Evolutionary conservation across 2,329 filamentous ascomycete species (phyloP), one percentile per base, ranked within the genome.

Genomic region (Xylariaceae sp.): DNA sequence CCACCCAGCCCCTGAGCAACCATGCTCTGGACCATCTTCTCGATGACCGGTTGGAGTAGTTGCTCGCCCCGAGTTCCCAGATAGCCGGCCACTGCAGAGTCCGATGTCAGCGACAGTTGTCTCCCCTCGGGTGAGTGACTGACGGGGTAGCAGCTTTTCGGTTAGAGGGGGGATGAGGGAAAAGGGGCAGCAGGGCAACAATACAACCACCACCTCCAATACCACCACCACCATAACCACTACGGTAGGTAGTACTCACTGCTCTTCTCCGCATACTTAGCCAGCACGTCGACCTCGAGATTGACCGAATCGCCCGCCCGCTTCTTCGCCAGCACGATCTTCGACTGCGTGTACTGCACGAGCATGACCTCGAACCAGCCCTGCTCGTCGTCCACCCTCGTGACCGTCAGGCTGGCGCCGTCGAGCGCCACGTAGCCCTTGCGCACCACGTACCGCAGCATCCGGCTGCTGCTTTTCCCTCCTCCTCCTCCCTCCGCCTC

Each of bases 291-390:
- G 34, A 94, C 90, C 67, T 95, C 89, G 22, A 95, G 75, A 53
- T 95, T 95, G 40, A 94, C 85, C 31, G 79, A 74, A 5, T 94
- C 86, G 3, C 89, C 88, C 19, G 72, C 63, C 60, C 74, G 68
- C 73, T 95, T 95, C 33, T 66, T 68, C 3, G 84, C 85, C 43
- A 87, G 78, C 12, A 94, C 82, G 12, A 98, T 80, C 59, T 84
- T 84, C 61, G 90, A 86, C 65, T 96, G 92, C 9, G 92, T 95
- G 61, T 98, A 98, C 7, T 84, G 76, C 58, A 98, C 95, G 41
- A 98, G 69, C 92, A 98, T 98, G 31, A 98, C 83, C 72, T 96
- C 92, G 75, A 81, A 95, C 58, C 87, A 93, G 26, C 82, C 80
- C 45, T 77, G 74, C 4, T 55, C 71, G 58, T 95, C 90, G 50